These are phyloP conservation scores for Microbotryum lychnidis-dioicae DNA, from an alignment of 1,284 basidiomycete species.

Conservation along the genomic window DNA sequence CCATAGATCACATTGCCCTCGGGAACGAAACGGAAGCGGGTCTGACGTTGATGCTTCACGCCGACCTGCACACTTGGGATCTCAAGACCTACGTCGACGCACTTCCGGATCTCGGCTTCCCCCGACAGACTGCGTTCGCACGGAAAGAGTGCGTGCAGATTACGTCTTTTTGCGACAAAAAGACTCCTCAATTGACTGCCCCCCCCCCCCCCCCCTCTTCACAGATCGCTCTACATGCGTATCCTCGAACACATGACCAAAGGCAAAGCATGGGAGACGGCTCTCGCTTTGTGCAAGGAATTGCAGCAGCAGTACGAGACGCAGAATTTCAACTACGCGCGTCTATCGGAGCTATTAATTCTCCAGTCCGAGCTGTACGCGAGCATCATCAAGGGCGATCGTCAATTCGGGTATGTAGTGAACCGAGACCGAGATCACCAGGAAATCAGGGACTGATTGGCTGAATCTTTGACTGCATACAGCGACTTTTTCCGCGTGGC, in stretches of 20 bases:
- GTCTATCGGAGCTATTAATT: slow-evolving; percentile 71
- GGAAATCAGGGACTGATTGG: background rate
- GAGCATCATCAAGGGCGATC: slow-evolving; percentile 37
- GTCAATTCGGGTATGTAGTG: slow-evolving; percentile 27
- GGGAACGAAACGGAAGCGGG: slow-evolving; percentile 89
- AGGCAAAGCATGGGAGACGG: slow-evolving; percentile 92
- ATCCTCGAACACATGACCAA: slow-evolving; percentile 50
- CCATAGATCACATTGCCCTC: slow-evolving; percentile 11
- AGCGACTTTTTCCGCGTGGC: slow-evolving; percentile 83
- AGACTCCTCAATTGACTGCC: background rate
- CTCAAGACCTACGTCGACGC: slow-evolving; percentile 60
- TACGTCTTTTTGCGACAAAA: background rate
- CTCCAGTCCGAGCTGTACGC: slow-evolving; percentile 57
- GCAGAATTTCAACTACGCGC: slow-evolving; percentile 77
- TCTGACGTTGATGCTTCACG: slow-evolving; percentile 82
- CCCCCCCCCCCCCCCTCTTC: background rate
- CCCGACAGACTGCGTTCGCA: slow-evolving; percentile 86
- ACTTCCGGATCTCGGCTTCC: slow-evolving; percentile 56
- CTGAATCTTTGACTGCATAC: background rate
- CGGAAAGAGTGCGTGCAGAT: slow-evolving; percentile 58
- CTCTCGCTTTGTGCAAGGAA: slow-evolving; percentile 77
- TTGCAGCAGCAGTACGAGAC: slow-evolving; percentile 72
- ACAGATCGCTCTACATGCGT: slow-evolving; percentile 36
- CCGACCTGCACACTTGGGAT: slow-evolving; percentile 82
- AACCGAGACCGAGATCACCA: too few relatives aligned